Conservation (phyloP, 177 flowering plant species). For the Vitis hybrid region DNA sequence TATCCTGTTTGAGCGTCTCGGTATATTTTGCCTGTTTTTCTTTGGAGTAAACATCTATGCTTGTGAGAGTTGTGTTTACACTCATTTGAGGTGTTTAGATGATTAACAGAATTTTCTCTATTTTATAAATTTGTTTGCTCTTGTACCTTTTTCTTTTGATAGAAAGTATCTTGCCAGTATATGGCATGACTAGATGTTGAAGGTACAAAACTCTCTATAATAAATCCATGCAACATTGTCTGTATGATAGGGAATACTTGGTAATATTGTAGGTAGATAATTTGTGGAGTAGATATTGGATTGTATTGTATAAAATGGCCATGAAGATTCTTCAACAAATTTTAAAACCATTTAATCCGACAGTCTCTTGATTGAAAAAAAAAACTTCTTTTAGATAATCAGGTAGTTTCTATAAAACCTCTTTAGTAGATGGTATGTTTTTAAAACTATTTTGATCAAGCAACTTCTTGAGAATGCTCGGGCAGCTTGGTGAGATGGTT, state of each 20-base stretch:
- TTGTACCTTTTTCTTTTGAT: conserved; percentile 90
- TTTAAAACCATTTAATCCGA: no score
- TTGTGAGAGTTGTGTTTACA: neutral
- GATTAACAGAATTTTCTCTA: neutral
- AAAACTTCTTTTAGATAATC: no score
- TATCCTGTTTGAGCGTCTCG: conserved; percentile 87
- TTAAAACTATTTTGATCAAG: no score
- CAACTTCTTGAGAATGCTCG: accelerated
- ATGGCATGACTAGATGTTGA: conserved; percentile 78
- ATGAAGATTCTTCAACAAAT: no score
- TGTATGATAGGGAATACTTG: no score
- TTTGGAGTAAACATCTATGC: neutral
- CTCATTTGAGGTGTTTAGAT: neutral
- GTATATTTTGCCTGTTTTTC: conserved; percentile 30
- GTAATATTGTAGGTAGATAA: no score
- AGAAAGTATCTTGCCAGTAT: conserved; percentile 83
- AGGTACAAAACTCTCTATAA: conserved; percentile 41
- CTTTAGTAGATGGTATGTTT: no score
- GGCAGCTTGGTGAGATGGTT: no score
- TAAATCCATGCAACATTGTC: neutral
- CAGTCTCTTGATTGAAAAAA: no score
- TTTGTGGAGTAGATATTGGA: no score
- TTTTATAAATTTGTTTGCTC: conserved; percentile 11
- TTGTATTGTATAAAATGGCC: no score
- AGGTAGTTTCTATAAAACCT: no score